Base-by-base conservation (phyloP, 1,284 basidiomycete species). In the Kwoniella shivajii region DNA sequence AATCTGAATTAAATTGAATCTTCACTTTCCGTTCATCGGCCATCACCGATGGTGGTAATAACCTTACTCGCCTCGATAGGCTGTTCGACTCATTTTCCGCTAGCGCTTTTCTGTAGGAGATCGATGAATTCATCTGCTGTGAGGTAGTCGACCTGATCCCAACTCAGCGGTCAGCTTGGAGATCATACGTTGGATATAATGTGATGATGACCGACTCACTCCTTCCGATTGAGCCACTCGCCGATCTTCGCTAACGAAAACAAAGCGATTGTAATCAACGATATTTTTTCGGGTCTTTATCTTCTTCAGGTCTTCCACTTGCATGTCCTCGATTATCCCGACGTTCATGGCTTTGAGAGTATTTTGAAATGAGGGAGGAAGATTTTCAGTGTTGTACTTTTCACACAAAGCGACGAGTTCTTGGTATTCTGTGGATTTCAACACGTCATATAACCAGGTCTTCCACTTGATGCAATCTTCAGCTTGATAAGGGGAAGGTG, bases 281-380 rank as follows among this genome's bases (percentile, higher is more conserved):
- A 68, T 14, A 51, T 74, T 64, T 6, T 69, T 67, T 37, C 64
- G 50, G 10, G 46, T 44, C 22, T 64, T 54, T 67, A 75, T 71
- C 4, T 26, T 55, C 10, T 41, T 47, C 20, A 73, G 38, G 55
- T 73, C 73, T n/a, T 50, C 46, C 14, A 71, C 20, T 22, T 66
- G 68, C 34, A 27, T 22, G 16, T 49, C 33, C 47, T 53, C 51
- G 9, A 45, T 45, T 18, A 26, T 37, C 1, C 34, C 26, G 7
- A 41, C 5, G 11, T 50, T 18, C 4, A 5, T n/a, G 30, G 41
- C 36, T n/a, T 30, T n/a, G 24, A 37, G 18, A 16, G 24, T 16
- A 26, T 38, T n/a, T 22, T 47, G 34, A 22, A 63, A 57, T 24
- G 45, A 16, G 9, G 45, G 45, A 29, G 31, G 31, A 20, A 29